Conservation (phyloP, 2,329 filamentous ascomycete species). For the Mycosphaerella sp. region DNA sequence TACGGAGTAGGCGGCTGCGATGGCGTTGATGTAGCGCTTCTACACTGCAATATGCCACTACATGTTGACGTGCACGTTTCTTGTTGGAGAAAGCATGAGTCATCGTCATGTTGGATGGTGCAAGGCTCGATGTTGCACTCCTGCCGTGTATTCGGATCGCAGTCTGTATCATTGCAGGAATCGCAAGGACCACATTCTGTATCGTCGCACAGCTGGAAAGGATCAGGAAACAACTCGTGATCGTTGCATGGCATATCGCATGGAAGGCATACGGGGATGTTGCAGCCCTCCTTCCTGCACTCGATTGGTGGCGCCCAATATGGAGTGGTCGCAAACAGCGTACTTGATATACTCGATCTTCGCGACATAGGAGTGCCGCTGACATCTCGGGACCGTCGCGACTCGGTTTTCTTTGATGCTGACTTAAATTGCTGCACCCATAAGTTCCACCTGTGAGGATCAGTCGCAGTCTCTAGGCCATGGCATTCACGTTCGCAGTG, state of each 20-base stretch:
- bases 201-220: slow-evolving; percentile 18
- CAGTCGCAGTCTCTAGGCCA: slow-evolving; percentile 21
- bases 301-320: slow-evolving; percentile 16
- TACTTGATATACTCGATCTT: slow-evolving; percentile 17
- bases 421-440: slow-evolving; percentile 25
- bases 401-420: slow-evolving; percentile 18
- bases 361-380: slow-evolving; percentile 18
- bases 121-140: slow-evolving; percentile 11
- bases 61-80: slow-evolving; percentile 13
- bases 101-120: slow-evolving; percentile 3
- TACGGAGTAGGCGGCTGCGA: slow-evolving; percentile 21
- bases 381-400: slow-evolving; percentile 15
- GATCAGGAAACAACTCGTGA: slow-evolving; percentile 13
- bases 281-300: slow-evolving; percentile 25
- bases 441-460: slow-evolving; percentile 23
- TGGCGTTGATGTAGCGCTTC: slow-evolving; percentile 19
- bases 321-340: slow-evolving; percentile 11
- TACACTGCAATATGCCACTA: slow-evolving; percentile 16
- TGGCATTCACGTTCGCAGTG: slow-evolving; percentile 25
- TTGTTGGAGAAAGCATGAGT: slow-evolving; percentile 3
- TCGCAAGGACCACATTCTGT: slow-evolving; percentile 20
- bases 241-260: slow-evolving; percentile 25
- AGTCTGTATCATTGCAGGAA: slow-evolving; percentile 22
- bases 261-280: slow-evolving; percentile 24
- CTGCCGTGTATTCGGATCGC: slow-evolving; percentile 17